Base-by-base conservation (phyloP, 1,139 yeast genomes). In the Saccharomyces hybrid region DNA sequence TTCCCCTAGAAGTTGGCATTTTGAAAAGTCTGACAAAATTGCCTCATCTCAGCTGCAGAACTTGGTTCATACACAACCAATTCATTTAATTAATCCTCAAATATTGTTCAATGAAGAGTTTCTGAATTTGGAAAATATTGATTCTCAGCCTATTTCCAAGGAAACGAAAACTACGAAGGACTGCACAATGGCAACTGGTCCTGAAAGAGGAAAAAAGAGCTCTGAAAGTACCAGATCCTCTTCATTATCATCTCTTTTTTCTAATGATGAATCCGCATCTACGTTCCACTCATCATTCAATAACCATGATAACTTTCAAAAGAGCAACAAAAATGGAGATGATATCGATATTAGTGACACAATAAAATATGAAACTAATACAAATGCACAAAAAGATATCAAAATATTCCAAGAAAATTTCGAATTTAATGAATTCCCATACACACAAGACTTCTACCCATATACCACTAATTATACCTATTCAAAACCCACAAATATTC, bases 11-110 rank as follows among this genome's bases (percentile, higher is more conserved):
- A 38, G 44, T 19, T 38, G 44, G 44, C 44, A 38, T 38, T 38
- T 38, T 38, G 44, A 38, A 38, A 38, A 38, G 9, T 38, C 44
- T 3, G 50, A 50, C 19, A 53, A 54, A 7, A 34, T 49, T 14
- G 26, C 48, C 3, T 50, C 51, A n/a, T 49, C 54, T 8, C 54
- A 26, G 27, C 23, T 38, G 13, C 14, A 48, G 7, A 25, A 48
- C 5, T 23, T 54, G 8, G 41, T 55, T 28, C 57, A 55, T 25
- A 52, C 58, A 4, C 54, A 52, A 13, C 58, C 58, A 46, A 38
- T 49, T 23, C 53, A 50, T 16, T 26, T 53, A 46, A 16, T 48
- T 9, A 41, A 27, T 27, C 54, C 47, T 27, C 31, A 46, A 14
- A 27, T 26, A n/a, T 16, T 28, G 29, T 23, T 19, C 44, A 28